Conservation (phyloP, 192 early-diverging fungal species). For the Linderina pennispora region DNA sequence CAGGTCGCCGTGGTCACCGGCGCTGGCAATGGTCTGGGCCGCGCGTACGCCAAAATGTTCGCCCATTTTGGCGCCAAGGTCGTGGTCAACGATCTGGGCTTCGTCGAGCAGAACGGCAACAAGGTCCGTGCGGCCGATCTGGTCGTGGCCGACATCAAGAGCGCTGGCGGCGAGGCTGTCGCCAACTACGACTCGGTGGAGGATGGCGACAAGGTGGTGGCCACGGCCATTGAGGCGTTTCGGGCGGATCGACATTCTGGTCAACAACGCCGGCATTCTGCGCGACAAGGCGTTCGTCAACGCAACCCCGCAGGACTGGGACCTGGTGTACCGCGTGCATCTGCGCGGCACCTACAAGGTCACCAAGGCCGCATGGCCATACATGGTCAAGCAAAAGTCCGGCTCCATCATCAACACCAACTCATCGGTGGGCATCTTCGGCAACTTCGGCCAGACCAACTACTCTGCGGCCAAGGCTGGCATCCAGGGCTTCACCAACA, state of each 20-base stretch:
- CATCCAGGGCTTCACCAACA: conserved; percentile 81
- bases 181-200: conserved; percentile 94
- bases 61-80: conserved; percentile 81
- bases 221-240: conserved; percentile 83
- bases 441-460: conserved; percentile 93
- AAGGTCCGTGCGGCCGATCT: conserved; percentile 54
- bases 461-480: conserved; percentile 93
- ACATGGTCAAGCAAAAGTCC: conserved; percentile 90
- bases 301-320: conserved; percentile 93
- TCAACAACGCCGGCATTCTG: conserved; percentile 98
- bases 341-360: conserved; percentile 93
- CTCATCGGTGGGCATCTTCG: conserved; percentile 91
- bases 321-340: conserved; percentile 85
- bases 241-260: conserved; percentile 74
- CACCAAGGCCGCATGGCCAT: conserved; percentile 92
- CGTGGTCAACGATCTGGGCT: conserved; percentile 91
- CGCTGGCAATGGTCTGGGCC: conserved; percentile 89
- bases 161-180: conserved; percentile 81
- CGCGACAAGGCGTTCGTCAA: conserved; percentile 91
- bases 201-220: conserved; percentile 90
- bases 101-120: conserved; percentile 36
- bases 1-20: conserved; percentile 87
- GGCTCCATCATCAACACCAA: conserved; percentile 94
- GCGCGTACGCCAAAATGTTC: conserved; percentile 81
- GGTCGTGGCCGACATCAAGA: conserved; percentile 79